Evolutionary conservation across 2,329 filamentous ascomycete species (phyloP).

Genomic region (Botrytis fragariae): DNA sequence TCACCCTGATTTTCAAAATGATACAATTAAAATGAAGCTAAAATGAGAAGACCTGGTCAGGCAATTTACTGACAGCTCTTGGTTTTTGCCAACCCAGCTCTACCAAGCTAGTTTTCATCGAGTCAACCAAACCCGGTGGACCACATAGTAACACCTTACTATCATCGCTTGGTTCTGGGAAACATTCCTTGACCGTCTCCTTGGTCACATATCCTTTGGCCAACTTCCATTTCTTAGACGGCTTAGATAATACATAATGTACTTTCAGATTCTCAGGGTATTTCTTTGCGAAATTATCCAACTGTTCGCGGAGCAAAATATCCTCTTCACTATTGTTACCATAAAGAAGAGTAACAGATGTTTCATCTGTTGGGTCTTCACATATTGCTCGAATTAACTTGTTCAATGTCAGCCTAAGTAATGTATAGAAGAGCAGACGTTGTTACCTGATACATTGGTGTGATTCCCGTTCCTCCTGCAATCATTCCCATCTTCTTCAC

Average conservation of each 20-base stretch:
- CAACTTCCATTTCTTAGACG: slow-evolving; percentile 48
- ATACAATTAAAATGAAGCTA: slow-evolving; percentile 29
- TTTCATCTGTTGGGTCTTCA: slow-evolving; percentile 57
- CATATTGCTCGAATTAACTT: slow-evolving; percentile 61
- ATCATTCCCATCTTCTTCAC: slow-evolving; percentile 53
- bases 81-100: slow-evolving; percentile 52
- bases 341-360: slow-evolving; percentile 56
- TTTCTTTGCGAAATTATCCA: slow-evolving; percentile 51
- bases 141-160: slow-evolving; percentile 59
- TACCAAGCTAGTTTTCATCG: slow-evolving; percentile 51
- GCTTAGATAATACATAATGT: slow-evolving; percentile 53
- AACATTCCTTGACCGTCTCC: slow-evolving; percentile 48
- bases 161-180: slow-evolving; percentile 47
- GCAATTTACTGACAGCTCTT: slow-evolving; percentile 49
- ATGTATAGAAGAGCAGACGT: not conserved
- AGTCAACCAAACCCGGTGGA: slow-evolving; percentile 58
- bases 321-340: slow-evolving; percentile 58
- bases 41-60: slow-evolving; percentile 56
- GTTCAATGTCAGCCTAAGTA: not conserved
- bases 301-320: slow-evolving; percentile 55
- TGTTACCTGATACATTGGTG: slow-evolving; percentile 51
- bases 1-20: too few species aligned
- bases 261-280: slow-evolving; percentile 55
- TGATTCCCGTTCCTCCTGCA: slow-evolving; percentile 52
- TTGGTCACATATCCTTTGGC: slow-evolving; percentile 52